Base-by-base conservation (phyloP, 108 stramenopile species). In the Schizochytrium sp. region DNA sequence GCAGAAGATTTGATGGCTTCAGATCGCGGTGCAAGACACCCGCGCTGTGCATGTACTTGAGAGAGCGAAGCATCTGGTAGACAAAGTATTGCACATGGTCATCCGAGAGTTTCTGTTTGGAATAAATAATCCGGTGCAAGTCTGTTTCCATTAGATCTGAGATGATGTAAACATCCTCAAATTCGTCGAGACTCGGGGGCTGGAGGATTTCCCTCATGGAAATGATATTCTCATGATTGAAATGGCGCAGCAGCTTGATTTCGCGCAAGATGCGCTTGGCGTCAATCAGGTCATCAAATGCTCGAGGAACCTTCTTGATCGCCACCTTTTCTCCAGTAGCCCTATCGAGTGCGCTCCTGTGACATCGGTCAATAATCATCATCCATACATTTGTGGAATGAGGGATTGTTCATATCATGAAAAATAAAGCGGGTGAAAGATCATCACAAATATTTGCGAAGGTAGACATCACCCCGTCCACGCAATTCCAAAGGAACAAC, bases 261-360 rank as follows among this genome's bases (percentile, higher is more conserved):
- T 99, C 99, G 17, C 99, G 94, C 12, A 99, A 93, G 87, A 99
- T 99, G 56, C 99, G 97, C 94, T 99, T 99, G 57, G 99, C 99
- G 90, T 99, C 99, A 58, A 98, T 96, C 88, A 98, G 96, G 91
- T 99, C 99, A 47, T 98, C 96, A 93, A 99, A 98, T 10, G 93
- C 93, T 45, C 92, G 91, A 4, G 92, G 89, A 15, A 99, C 96
- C 96, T 99, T 99, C 91, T 99, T 99, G 87, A 99, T 98, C 41
- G 99, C 99, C 61, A 99, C 98, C 61, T 95, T 91, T 41, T 92
- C 92, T 41, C 83, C 87, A 44, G 93, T 95, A 49, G 93, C 91
- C 46, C 49, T 90, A 49, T 92, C 91, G 19, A 87, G 19, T 15
- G 89, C 89, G 4, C 90, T 58, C 83, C 97, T 96, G 17, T 60